Percentiles rank a stretch among this genome's conserved stretches.
Conservation (phyloP, 768 basidiomycete species). For the Flagelloscypha sp. region DNA sequence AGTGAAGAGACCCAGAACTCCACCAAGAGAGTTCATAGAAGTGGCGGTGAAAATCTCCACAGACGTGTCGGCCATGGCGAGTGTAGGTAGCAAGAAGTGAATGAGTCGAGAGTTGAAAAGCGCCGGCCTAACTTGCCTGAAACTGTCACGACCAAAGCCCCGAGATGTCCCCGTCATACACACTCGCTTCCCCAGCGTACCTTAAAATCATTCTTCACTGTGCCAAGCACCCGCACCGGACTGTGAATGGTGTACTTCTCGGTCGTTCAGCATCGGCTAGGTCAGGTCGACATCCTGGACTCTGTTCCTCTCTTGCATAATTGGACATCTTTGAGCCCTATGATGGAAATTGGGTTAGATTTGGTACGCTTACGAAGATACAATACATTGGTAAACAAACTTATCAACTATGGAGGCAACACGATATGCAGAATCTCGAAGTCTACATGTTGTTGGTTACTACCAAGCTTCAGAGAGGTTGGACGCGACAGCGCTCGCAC, state of each 20-base stretch:
- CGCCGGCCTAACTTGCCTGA: too few relatives aligned
- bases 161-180: conserved; percentile 38
- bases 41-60: conserved; percentile 53
- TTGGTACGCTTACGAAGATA: conserved; percentile 37
- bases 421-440: conserved; percentile 47
- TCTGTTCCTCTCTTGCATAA: conserved; percentile 74
- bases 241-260: conserved; percentile 74
- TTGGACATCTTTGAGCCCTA: conserved; percentile 77
- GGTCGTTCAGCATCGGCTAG: conserved; percentile 34
- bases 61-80: too few relatives aligned
- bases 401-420: conserved; percentile 34
- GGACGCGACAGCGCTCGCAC: conserved; percentile 52
- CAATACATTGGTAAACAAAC: conserved; percentile 3
- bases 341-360: conserved; percentile 82
- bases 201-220: conserved; percentile 72
- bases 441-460: conserved; percentile 56
- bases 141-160: too few relatives aligned
- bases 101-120: too few relatives aligned
- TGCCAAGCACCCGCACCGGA: conserved; percentile 67
- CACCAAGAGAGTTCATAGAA: conserved; percentile 56
- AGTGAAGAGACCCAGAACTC: conserved; percentile 42
- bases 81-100: too few relatives aligned
- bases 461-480: conserved; percentile 66
- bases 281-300: conserved; percentile 46
- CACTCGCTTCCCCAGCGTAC: conserved; percentile 54